phyloP scores from a whole-genome alignment of 139 green algal species.

The Penium margaritaceum region DNA sequence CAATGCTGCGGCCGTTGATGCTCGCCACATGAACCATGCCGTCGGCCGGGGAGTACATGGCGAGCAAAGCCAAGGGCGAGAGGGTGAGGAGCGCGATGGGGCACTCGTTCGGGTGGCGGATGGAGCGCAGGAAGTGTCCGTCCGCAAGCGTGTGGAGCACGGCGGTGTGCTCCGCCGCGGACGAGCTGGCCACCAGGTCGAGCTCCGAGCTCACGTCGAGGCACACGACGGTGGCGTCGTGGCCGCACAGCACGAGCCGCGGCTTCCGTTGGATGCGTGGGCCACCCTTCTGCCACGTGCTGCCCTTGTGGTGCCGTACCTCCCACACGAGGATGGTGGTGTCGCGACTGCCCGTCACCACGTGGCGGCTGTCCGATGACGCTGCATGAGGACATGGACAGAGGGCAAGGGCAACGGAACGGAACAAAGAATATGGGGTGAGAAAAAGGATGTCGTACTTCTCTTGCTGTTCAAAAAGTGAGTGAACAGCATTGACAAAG shows the following conservation, averaged over 20 bases:
- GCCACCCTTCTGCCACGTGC: not conserved
- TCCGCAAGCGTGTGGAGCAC: constrained; percentile 56
- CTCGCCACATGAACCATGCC: not conserved
- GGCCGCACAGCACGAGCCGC: constrained; percentile 53
- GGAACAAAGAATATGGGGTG: not conserved
- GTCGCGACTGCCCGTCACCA: constrained; percentile 56
- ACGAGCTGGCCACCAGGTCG: constrained; percentile 50
- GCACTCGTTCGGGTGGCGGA: constrained; percentile 23
- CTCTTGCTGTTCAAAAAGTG: no score
- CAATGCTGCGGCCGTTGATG: constrained; percentile 12
- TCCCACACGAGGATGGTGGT: constrained; percentile 66
- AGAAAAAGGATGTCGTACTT: no score
- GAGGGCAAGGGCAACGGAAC: not conserved
- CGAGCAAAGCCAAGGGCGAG: not conserved
- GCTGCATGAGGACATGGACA: not conserved
- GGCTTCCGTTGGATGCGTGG: constrained; percentile 31
- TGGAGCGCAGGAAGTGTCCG: constrained; percentile 45
- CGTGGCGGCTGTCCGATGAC: not conserved
- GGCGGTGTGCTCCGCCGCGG: constrained; percentile 47
- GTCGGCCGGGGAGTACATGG: constrained; percentile 16
- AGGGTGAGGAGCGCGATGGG: not conserved
- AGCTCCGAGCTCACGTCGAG: constrained; percentile 52
- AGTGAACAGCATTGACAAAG: not conserved
- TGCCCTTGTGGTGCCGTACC: no score
- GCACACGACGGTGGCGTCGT: constrained; percentile 53